Evolutionary conservation across 352 stramenopile species (phyloP), one percentile per base, ranked within the genome.

Genomic region (Globisporangium echinulatum): DNA sequence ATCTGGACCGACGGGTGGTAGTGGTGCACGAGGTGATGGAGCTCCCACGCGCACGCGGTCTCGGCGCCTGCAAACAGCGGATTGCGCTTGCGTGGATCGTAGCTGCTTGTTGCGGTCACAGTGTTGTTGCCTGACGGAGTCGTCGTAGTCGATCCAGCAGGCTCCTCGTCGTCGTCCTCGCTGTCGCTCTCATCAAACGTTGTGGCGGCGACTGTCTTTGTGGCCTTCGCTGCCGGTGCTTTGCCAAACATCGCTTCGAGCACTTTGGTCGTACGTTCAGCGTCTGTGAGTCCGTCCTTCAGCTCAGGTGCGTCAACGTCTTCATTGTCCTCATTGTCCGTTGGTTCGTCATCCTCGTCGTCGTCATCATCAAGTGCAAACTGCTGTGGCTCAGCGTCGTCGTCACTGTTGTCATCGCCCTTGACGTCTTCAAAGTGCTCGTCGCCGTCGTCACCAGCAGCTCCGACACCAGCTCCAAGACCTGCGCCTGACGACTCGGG

Each of bases 1-100:
- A 85, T 79, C 46, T 90, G 75, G 59, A 99, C 96, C 2, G 96
- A 99, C 38, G 97, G 97, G 71, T 99, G 97, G 68, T 96, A 98
- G 75, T 99, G 97, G 63, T 88, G 72, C 25, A 79, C 64, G 33
- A 99, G 68, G 62, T 97, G 69, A 42, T 88, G 77, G 49, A 98
- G 65, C 70, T 99, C 97, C 94, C 95, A 99, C 11, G 96, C 77
- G 48, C 79, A 92, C 56, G 82, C 70, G 15, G 69, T 77, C 47
- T 88, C 84, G 44, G 77, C 83, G 37, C 68, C 78, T 8, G 90
- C 77, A 54, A 80, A 97, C 37, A 93, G 63, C 33, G 91, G 91
- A 57, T 97, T 96, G 39, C 90, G 84, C 75, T 97, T 97, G 19
- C 49, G 64, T 10, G 77, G 75, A 61, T 97, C 83, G 70, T 97